A percentile compares a stretch with the other conserved stretches of the same genome.
Conservation (phyloP, 352 stramenopile species). For the Globisporangium nunn region DNA sequence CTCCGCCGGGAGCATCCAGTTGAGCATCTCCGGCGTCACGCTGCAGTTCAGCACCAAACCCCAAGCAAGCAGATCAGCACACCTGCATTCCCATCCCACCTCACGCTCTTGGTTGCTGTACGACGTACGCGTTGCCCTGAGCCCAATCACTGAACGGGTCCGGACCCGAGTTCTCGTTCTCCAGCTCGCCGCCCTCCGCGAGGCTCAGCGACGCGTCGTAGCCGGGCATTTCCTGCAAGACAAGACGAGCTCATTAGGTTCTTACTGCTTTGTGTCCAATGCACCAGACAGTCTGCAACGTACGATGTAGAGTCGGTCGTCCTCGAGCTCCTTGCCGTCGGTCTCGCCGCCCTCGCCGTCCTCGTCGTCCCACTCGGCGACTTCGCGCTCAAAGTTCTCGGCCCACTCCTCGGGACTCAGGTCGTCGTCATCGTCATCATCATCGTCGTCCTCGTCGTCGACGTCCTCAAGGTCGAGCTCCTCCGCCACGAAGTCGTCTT, state of each 20-base stretch:
- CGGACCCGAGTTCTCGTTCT: conserved; percentile 16
- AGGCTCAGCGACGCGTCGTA: conserved; percentile 57
- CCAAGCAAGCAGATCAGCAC: neutral
- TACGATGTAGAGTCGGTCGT: conserved; percentile 68
- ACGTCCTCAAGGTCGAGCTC: conserved; percentile 21
- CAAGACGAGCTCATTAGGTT: neutral
- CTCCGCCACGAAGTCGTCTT: conserved; percentile 27
- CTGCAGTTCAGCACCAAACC: conserved; percentile 4
- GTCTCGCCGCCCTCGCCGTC: conserved; percentile 10
- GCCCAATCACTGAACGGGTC: conserved; percentile 48
- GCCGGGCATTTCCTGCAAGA: conserved; percentile 51
- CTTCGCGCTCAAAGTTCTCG: conserved; percentile 55
- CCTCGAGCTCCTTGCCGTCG: conserved; percentile 25
- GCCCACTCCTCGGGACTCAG: conserved; percentile 53
- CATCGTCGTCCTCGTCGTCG: conserved; percentile 16
- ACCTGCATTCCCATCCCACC: neutral
- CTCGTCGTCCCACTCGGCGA: conserved; percentile 46
- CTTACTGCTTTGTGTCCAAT: too few relatives aligned
- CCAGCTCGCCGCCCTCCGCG: conserved; percentile 37
- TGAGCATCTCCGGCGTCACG: conserved; percentile 66
- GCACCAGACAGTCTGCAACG: conserved; percentile 3
- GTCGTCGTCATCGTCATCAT: conserved; percentile 31
- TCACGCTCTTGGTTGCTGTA: too few relatives aligned
- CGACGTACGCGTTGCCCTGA: conserved; percentile 48
- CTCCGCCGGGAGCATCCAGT: conserved; percentile 71